These are phyloP conservation scores for Elsinoe arachidis DNA, from an alignment of 2,329 filamentous ascomycete genomes.

Conservation along the genomic window DNA sequence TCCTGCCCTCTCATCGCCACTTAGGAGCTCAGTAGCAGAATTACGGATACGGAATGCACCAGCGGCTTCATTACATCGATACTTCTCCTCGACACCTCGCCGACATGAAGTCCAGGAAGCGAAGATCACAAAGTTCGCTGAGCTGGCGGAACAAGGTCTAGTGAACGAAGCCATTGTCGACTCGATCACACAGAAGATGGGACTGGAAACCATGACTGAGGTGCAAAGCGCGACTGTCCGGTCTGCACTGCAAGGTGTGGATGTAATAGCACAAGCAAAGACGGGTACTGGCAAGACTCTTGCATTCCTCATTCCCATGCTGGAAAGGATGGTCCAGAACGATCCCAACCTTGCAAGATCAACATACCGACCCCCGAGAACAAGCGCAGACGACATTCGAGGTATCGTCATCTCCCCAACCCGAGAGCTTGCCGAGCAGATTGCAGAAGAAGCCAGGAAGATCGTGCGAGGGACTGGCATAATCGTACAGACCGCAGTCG, in stretches of 20 bases:
- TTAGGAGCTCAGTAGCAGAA: background rate
- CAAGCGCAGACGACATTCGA: constrained; percentile 46
- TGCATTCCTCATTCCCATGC: constrained; percentile 77
- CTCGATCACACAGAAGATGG: constrained; percentile 61
- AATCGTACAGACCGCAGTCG: constrained; percentile 70
- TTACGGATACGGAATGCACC: constrained; percentile 22
- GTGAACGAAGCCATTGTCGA: constrained; percentile 58
- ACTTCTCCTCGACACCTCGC: constrained; percentile 16
- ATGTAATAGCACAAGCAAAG: constrained; percentile 90
- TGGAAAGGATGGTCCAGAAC: constrained; percentile 65
- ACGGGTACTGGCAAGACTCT: constrained; percentile 96
- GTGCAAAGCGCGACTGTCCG: constrained; percentile 81
- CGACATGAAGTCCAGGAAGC: constrained; percentile 14
- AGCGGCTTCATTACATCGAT: constrained; percentile 16
- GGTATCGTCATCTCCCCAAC: constrained; percentile 55
- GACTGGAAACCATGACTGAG: constrained; percentile 79
- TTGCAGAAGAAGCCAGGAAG: constrained; percentile 62
- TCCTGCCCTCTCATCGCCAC: constrained; percentile 19
- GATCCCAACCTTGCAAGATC: constrained; percentile 53
- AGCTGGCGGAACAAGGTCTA: constrained; percentile 36
- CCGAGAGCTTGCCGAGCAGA: constrained; percentile 56
- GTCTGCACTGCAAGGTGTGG: constrained; percentile 66
- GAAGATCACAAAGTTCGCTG: constrained; percentile 34
- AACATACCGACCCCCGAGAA: constrained; percentile 38
- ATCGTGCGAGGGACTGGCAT: constrained; percentile 59